A percentile compares a stretch with the other conserved stretches of the same genome.
These are phyloP conservation scores for Coniella lustricola DNA, from an alignment of 2,329 filamentous ascomycete genomes.

Conservation along the genomic window DNA sequence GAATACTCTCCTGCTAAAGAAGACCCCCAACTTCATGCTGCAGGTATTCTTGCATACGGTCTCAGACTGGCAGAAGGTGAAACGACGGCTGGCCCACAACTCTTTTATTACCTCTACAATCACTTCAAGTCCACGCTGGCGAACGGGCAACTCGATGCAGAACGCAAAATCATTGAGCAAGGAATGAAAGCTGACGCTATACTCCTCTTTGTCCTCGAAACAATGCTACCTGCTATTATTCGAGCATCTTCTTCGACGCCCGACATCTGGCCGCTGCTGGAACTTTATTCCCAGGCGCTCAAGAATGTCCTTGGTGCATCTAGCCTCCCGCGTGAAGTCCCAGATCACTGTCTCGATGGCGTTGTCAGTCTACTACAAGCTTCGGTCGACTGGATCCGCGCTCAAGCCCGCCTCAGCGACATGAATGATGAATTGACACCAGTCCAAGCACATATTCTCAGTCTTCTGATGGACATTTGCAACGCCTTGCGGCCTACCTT, in stretches of 20 bases:
- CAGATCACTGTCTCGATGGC: conserved; percentile 26
- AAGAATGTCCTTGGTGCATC: conserved; percentile 28
- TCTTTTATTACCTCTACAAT: conserved; percentile 52
- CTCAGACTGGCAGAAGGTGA: conserved; percentile 48
- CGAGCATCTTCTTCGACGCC: conserved; percentile 28
- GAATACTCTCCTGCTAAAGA: conserved; percentile 49
- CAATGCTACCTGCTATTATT: conserved; percentile 49
- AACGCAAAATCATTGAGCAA: conserved; percentile 37
- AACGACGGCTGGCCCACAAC: conserved; percentile 35
- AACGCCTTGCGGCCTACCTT: conserved; percentile 8
- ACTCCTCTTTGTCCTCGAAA: conserved; percentile 39
- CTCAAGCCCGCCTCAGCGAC: conserved; percentile 4
- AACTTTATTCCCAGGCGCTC: conserved; percentile 42
- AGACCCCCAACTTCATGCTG: conserved; percentile 50
- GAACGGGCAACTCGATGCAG: conserved; percentile 40
- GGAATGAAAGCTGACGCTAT: conserved; percentile 43
- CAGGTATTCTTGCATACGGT: conserved; percentile 49
- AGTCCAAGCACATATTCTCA: conserved; percentile 22
- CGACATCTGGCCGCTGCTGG: conserved; percentile 40
- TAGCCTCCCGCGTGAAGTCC: conserved; percentile 31
- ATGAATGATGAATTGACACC: conserved; percentile 8
- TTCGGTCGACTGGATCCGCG: conserved; percentile 20
- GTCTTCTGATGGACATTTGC: conserved; percentile 8
- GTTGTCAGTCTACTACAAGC: conserved; percentile 27
- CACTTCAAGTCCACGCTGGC: conserved; percentile 50